These are phyloP conservation scores for Monosporozyma aerobia DNA, from an alignment of 805 yeast species.

Conservation along the genomic window DNA sequence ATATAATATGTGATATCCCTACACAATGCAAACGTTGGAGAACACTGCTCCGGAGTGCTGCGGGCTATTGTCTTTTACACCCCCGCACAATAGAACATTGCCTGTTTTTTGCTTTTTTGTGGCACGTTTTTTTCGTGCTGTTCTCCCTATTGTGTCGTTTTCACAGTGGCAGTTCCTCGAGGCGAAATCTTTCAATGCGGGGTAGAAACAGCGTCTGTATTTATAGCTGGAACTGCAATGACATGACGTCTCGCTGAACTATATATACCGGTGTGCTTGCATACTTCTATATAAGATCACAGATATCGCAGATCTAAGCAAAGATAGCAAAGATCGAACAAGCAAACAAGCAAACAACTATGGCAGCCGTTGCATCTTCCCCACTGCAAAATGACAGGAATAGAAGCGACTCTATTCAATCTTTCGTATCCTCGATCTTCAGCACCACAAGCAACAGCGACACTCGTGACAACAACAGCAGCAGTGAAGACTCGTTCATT, in stretches of 20 bases:
- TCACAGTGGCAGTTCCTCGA: too few species aligned
- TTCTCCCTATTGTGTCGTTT: too few species aligned
- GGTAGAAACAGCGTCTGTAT: not conserved
- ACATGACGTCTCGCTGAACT: too few species aligned
- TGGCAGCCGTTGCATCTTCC: too few species aligned
- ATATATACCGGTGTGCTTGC: not conserved
- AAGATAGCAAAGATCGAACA: too few species aligned
- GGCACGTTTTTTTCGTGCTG: too few species aligned
- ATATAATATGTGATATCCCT: too few species aligned
- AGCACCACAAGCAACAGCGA: not conserved
- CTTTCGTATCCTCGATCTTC: not conserved
- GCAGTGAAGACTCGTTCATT: not conserved
- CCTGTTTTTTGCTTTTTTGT: not conserved
- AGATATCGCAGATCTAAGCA: too few species aligned
- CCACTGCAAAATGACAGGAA: not conserved
- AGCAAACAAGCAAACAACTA: too few species aligned
- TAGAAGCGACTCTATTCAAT: slow-evolving; percentile 1
- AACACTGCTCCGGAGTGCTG: not conserved
- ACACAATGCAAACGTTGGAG: not conserved
- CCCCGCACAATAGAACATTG: not conserved
- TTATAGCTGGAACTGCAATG: too few species aligned
- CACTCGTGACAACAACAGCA: not conserved
- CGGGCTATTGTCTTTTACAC: not conserved
- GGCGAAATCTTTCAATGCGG: not conserved
- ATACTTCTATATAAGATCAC: not conserved